Conservation (phyloP, 2,329 filamentous ascomycete species). For the Talaromyces rugulosus region DNA sequence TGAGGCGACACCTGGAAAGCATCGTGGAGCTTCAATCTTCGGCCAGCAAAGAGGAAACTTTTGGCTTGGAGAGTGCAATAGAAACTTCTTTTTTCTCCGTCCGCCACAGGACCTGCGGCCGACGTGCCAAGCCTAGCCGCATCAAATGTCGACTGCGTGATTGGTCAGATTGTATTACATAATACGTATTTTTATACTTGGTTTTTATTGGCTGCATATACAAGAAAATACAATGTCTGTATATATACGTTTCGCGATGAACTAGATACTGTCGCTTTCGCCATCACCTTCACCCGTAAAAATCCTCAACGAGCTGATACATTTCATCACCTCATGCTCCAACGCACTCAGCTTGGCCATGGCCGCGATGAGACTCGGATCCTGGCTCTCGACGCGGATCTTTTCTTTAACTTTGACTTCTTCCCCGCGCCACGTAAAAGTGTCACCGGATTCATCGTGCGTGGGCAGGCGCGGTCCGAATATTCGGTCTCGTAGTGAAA, state of each 20-base stretch:
- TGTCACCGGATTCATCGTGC: conserved; percentile 74
- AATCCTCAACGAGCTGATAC: conserved; percentile 66
- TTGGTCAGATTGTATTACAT: not conserved
- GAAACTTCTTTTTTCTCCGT: conserved; percentile 5
- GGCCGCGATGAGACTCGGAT: conserved; percentile 78
- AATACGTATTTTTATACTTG: not conserved
- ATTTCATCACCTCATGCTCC: conserved; percentile 66
- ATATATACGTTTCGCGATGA: not conserved
- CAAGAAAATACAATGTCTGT: not conserved
- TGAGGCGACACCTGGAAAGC: conserved; percentile 30
- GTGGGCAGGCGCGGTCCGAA: conserved; percentile 52
- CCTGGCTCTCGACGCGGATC: conserved; percentile 79
- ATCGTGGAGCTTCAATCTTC: conserved; percentile 23
- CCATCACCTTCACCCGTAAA: conserved; percentile 66
- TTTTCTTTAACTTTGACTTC: conserved; percentile 88
- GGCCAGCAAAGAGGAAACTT: conserved; percentile 5
- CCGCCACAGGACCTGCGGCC: conserved; percentile 8
- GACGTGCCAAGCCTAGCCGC: conserved; percentile 10
- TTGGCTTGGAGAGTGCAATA: not conserved
- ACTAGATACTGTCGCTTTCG: conserved; percentile 23
- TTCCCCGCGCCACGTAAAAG: conserved; percentile 65
- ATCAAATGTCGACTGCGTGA: not conserved
- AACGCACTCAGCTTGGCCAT: conserved; percentile 79
- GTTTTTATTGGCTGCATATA: conserved; percentile 5
- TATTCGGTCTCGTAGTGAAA: conserved; percentile 56